phyloP scores from a whole-genome alignment of 2,329 filamentous ascomycete species.

The Fonsecaea erecta region DNA sequence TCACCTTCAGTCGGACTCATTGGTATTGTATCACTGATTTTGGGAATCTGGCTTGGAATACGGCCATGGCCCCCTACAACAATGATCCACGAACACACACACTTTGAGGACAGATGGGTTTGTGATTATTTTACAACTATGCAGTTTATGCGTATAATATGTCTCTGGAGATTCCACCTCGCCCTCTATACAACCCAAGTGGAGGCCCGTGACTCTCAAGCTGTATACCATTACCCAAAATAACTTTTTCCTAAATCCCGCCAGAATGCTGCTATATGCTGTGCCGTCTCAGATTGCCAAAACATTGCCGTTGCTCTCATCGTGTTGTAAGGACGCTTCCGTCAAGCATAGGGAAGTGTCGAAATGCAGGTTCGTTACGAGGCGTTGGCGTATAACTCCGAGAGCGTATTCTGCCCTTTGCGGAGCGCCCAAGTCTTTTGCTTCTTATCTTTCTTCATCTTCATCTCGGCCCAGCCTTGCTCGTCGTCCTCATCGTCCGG shows the following conservation, averaged over 20 bases:
- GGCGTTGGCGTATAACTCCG: constrained; percentile 36
- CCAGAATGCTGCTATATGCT: constrained; percentile 17
- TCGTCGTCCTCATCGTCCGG: constrained; percentile 55
- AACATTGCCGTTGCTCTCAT: constrained; percentile 24
- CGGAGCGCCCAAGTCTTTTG: constrained; percentile 54
- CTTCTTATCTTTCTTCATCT: constrained; percentile 55
- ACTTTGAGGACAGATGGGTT: background rate
- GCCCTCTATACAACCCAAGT: constrained; percentile 17
- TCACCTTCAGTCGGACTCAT: too few species aligned
- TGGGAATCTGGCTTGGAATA: too few species aligned
- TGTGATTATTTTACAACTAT: constrained; percentile 28
- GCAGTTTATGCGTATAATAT: constrained; percentile 16
- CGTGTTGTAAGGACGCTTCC: constrained; percentile 12
- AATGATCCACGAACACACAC: background rate
- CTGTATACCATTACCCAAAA: constrained; percentile 16
- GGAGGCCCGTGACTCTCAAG: background rate
- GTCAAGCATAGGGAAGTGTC: background rate
- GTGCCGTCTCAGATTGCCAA: constrained; percentile 3
- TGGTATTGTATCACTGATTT: too few species aligned
- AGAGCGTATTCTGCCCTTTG: constrained; percentile 40
- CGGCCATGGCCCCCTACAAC: too few species aligned
- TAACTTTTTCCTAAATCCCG: constrained; percentile 16
- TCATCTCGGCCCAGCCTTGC: constrained; percentile 57
- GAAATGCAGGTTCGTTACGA: constrained; percentile 12
- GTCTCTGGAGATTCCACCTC: constrained; percentile 12